Conservation (phyloP, 2,329 filamentous ascomycete species). For the Zymoseptoria brevis region DNA sequence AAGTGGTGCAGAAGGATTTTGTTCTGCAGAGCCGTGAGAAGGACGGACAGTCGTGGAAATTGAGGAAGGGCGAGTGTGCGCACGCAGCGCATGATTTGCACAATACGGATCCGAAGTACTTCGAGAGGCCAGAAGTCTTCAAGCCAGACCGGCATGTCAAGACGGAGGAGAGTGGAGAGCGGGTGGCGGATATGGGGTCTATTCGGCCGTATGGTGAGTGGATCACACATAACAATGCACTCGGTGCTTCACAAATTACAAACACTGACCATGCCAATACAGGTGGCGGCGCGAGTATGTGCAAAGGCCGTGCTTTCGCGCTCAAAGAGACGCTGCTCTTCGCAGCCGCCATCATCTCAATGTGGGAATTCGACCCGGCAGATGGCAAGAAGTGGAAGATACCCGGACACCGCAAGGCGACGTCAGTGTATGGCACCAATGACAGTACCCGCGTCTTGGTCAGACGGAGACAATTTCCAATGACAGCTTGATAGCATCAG, state of each 20-base stretch:
- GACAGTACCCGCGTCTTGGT: constrained; percentile 49
- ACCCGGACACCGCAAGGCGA: constrained; percentile 43
- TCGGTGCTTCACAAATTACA: neutral
- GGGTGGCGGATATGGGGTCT: constrained; percentile 34
- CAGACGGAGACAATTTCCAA: constrained; percentile 21
- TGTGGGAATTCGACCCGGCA: constrained; percentile 49
- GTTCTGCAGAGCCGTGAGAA: constrained; percentile 30
- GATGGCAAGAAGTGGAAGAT: constrained; percentile 42
- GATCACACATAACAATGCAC: neutral
- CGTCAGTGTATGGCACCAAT: constrained; percentile 44
- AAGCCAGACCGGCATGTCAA: constrained; percentile 29
- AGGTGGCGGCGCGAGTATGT: constrained; percentile 42
- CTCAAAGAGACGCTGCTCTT: constrained; percentile 45
- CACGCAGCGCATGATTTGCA: constrained; percentile 33
- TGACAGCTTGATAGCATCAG: neutral
- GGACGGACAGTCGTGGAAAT: constrained; percentile 24
- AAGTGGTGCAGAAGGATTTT: constrained; percentile 29
- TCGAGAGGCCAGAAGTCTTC: constrained; percentile 26
- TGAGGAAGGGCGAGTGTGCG: constrained; percentile 30
- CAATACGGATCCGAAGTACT: constrained; percentile 30
- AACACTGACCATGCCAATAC: neutral
- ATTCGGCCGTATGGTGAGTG: constrained; percentile 39
- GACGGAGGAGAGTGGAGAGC: constrained; percentile 22
- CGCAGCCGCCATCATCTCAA: constrained; percentile 44
- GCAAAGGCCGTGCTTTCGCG: constrained; percentile 45